A percentile compares a stretch with the other conserved stretches of the same genome.
Evolutionary conservation across 2,329 filamentous ascomycete species (phyloP).

Genomic region (Escovopsis weberi): DNA sequence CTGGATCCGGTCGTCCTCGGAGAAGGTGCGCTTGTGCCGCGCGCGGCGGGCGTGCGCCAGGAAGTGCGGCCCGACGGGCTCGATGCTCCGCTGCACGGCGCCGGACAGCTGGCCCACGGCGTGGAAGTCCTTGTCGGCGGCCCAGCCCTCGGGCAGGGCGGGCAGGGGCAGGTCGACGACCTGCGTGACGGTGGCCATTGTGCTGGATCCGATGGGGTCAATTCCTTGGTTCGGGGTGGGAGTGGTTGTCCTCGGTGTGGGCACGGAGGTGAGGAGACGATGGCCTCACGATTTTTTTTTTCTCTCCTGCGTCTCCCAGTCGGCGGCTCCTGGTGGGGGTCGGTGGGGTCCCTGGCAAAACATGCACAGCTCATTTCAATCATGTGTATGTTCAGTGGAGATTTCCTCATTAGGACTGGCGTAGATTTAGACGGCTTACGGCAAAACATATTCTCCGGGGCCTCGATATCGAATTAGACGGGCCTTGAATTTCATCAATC

Average conservation of each 20-base stretch:
- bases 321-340: no score
- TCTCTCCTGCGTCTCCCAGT: no score
- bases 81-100: slow-evolving; percentile 73
- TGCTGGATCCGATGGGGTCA: neutral
- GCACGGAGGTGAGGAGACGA: no score
- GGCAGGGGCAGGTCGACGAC: slow-evolving; percentile 56
- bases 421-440: no score
- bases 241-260: neutral
- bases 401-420: no score
- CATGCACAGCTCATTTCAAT: neutral
- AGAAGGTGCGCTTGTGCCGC: slow-evolving; percentile 94
- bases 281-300: neutral
- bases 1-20: slow-evolving; percentile 95
- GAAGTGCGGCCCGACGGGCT: slow-evolving; percentile 95
- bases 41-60: slow-evolving; percentile 91
- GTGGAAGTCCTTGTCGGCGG: slow-evolving; percentile 85
- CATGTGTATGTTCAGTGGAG: neutral
- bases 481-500: no score
- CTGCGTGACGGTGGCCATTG: slow-evolving; percentile 51
- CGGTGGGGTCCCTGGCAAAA: no score
- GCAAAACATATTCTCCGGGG: no score
- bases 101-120: slow-evolving; percentile 60
- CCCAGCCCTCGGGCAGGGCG: slow-evolving; percentile 65
- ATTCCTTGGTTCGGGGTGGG: neutral
- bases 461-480: no score